phyloP scores from a whole-genome alignment of 2,329 filamentous ascomycete species.

The Aspergillus aculeatinus region DNA sequence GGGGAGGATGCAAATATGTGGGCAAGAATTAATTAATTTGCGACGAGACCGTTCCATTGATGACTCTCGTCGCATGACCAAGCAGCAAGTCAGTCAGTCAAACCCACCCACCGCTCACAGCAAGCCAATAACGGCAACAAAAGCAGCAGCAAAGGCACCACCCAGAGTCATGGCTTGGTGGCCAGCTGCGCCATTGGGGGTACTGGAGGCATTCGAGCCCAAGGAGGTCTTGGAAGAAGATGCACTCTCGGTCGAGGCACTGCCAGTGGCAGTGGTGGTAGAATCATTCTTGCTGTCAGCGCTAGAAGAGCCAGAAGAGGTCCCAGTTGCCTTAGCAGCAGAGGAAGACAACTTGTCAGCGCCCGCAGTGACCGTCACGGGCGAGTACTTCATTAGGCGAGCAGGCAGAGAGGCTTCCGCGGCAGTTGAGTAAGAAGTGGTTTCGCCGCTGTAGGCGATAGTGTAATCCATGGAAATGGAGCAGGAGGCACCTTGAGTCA shows the following conservation, averaged over 20 bases:
- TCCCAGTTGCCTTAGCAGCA: neutral
- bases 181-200: neutral
- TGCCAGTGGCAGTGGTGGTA: neutral
- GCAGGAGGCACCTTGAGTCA: conserved; percentile 18
- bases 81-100: neutral
- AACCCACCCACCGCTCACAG: neutral
- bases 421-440: conserved; percentile 5
- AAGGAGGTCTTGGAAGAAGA: neutral
- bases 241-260: neutral
- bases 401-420: conserved; percentile 5
- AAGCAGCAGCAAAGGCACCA: neutral
- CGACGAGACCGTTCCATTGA: no score
- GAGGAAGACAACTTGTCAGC: conserved; percentile 15
- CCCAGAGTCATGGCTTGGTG: neutral
- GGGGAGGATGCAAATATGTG: no score
- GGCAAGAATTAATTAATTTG: no score
- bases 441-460: neutral
- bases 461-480: conserved; percentile 7
- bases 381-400: conserved; percentile 13
- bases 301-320: neutral
- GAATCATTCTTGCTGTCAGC: neutral
- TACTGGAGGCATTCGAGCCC: neutral
- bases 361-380: conserved; percentile 19
- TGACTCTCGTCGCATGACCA: no score
- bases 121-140: neutral